phyloP scores from a whole-genome alignment of 2,329 filamentous ascomycete genomes.

The Cercospora nicotianae region DNA sequence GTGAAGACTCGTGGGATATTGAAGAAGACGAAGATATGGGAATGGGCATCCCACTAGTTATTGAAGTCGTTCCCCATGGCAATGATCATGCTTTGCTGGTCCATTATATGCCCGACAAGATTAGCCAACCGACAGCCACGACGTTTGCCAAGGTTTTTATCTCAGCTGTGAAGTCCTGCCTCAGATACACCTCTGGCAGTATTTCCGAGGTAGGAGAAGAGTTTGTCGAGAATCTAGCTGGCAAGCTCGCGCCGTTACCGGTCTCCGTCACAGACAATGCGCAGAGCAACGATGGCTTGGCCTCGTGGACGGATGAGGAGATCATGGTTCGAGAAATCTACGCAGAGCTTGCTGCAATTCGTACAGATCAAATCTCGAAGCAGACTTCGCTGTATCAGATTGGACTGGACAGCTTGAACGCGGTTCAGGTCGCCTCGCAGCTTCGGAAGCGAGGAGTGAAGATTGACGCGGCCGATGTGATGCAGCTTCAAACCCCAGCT shows the following conservation, averaged over 20 bases:
- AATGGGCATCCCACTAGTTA: slow-evolving; percentile 64
- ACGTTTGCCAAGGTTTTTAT: slow-evolving; percentile 36
- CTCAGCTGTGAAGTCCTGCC: slow-evolving; percentile 29
- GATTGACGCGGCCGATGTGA: slow-evolving; percentile 70
- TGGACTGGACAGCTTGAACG: slow-evolving; percentile 89
- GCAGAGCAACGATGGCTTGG: not conserved
- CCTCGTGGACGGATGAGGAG: slow-evolving; percentile 56
- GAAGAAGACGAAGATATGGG: slow-evolving; percentile 67
- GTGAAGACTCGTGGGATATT: slow-evolving; percentile 55
- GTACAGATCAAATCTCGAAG: slow-evolving; percentile 53
- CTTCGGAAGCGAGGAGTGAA: slow-evolving; percentile 61
- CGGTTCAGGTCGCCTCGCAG: slow-evolving; percentile 70
- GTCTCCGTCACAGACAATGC: not conserved
- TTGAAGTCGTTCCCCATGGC: slow-evolving; percentile 66
- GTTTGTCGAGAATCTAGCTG: slow-evolving; percentile 13
- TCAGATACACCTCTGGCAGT: slow-evolving; percentile 34
- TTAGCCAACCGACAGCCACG: slow-evolving; percentile 46
- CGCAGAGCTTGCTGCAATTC: slow-evolving; percentile 57
- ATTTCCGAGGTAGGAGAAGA: slow-evolving; percentile 24
- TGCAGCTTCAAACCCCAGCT: slow-evolving; percentile 52
- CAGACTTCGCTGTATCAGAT: slow-evolving; percentile 78
- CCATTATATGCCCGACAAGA: slow-evolving; percentile 60
- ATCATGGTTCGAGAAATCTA: slow-evolving; percentile 57
- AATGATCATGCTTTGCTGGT: slow-evolving; percentile 50
- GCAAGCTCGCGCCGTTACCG: slow-evolving; percentile 20